Conservation (phyloP, 495 filamentous ascomycete species). For the Rhypophila decipiens region DNA sequence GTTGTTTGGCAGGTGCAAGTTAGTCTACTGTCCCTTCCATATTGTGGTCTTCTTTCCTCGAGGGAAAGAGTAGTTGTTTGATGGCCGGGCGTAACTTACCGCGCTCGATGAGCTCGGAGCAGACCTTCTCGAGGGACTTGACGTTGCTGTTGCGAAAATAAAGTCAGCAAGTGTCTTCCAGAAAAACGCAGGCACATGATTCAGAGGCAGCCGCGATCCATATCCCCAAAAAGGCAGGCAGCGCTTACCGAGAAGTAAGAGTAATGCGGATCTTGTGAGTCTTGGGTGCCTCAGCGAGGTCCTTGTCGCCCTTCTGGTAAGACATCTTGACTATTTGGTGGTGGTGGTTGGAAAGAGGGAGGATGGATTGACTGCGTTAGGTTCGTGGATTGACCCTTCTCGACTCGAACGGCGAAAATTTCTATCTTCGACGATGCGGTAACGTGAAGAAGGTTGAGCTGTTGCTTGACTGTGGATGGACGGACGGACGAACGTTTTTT, state of each 20-base stretch:
- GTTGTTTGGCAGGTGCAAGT: too few species aligned
- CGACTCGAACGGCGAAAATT: slow-evolving; percentile 52
- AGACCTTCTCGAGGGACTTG: slow-evolving; percentile 93
- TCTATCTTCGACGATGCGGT: slow-evolving; percentile 51
- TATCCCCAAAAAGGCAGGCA: too few species aligned
- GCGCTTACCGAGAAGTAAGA: slow-evolving; percentile 81
- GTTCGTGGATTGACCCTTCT: slow-evolving; percentile 40
- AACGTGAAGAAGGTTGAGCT: slow-evolving; percentile 66
- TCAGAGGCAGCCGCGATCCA: too few species aligned
- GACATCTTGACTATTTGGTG: slow-evolving; percentile 62
- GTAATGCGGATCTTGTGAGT: slow-evolving; percentile 99
- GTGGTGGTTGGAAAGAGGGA: slow-evolving; percentile 5
- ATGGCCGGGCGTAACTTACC: too few species aligned
- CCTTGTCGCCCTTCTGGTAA: slow-evolving; percentile 91
- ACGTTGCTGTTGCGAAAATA: too few species aligned
- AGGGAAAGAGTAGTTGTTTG: not conserved
- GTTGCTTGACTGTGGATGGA: slow-evolving; percentile 2
- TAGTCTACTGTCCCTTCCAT: not conserved
- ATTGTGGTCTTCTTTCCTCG: not conserved
- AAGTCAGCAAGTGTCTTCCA: too few species aligned
- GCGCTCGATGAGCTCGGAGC: slow-evolving; percentile 94
- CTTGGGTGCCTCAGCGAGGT: slow-evolving; percentile 66
- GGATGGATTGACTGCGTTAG: slow-evolving; percentile 19
- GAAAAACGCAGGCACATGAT: too few species aligned
- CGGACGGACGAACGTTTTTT: slow-evolving; percentile 2